These are phyloP conservation scores for Sclerotinia spermophila DNA, from an alignment of 2,329 filamentous ascomycete species.

Conservation along the genomic window DNA sequence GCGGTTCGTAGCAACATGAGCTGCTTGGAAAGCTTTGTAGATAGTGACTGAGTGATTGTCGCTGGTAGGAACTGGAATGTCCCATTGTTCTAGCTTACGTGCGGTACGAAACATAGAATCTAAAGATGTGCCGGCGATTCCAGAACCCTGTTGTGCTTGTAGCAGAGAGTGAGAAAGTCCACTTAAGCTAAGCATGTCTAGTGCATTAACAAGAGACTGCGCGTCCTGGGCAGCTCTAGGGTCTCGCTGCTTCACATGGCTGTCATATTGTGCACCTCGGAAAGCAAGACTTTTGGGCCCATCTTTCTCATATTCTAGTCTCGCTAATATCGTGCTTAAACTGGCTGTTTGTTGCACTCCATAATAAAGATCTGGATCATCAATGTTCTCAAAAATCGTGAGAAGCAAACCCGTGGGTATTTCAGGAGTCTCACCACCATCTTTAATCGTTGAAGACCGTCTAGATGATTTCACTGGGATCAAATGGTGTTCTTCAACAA, in stretches of 20 bases:
- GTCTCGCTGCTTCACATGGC: conserved; percentile 64
- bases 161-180: conserved; percentile 80
- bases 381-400: conserved; percentile 83
- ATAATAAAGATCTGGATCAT: conserved; percentile 95
- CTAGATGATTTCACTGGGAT: conserved; percentile 56
- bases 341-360: conserved; percentile 77
- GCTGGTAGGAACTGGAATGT: conserved; percentile 69
- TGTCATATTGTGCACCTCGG: conserved; percentile 86
- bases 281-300: conserved; percentile 86
- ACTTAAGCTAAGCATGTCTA: conserved; percentile 78
- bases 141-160: conserved; percentile 60
- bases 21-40: conserved; percentile 76
- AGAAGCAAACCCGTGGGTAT: conserved; percentile 68
- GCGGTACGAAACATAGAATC: conserved; percentile 77
- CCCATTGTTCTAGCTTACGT: conserved; percentile 84
- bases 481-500: conserved; percentile 69
- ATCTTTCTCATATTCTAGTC: conserved; percentile 85
- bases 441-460: conserved; percentile 58
- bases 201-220: conserved; percentile 68
- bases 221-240: conserved; percentile 56
- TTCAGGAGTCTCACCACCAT: conserved; percentile 38
- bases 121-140: conserved; percentile 54
- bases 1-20: conserved; percentile 63
- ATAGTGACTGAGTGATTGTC: conserved; percentile 64
- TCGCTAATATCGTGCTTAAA: conserved; percentile 71